These are phyloP conservation scores for Cryptosporidium baileyi DNA, from an alignment of 169 alveolate species.

Conservation along the genomic window DNA sequence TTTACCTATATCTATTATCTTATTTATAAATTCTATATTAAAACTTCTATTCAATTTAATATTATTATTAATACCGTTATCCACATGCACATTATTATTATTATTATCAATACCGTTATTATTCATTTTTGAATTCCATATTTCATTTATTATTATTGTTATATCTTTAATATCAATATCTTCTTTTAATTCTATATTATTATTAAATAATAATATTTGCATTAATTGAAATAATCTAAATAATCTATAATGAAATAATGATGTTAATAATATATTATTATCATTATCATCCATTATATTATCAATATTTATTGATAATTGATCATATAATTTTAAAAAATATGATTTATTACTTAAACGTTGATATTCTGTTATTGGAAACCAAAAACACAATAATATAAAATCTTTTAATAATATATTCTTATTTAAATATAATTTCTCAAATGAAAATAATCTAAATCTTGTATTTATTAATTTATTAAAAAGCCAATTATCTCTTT, in stretches of 20 bases:
- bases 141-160: not conserved
- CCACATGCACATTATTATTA: not conserved
- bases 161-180: not conserved
- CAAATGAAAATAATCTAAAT: not conserved
- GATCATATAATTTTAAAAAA: not conserved
- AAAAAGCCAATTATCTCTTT: conserved; percentile 22
- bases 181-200: no score
- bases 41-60: not conserved
- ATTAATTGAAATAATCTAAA: conserved; percentile 28
- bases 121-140: not conserved
- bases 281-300: not conserved
- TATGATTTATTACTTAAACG: conserved; percentile 3
- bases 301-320: not conserved
- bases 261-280: not conserved
- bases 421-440: not conserved
- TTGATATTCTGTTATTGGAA: conserved; percentile 30
- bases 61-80: no score
- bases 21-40: not conserved
- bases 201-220: not conserved
- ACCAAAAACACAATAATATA: conserved; percentile 40
- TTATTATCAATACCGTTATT: not conserved
- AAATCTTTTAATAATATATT: not conserved
- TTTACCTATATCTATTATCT: not conserved
- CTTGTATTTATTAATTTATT: not conserved
- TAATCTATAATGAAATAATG: conserved; percentile 24